Percentiles rank a stretch among this genome's conserved stretches.
These are phyloP conservation scores for Ophiostoma fasciatum DNA, from an alignment of 2,329 filamentous ascomycete species.

Conservation along the genomic window DNA sequence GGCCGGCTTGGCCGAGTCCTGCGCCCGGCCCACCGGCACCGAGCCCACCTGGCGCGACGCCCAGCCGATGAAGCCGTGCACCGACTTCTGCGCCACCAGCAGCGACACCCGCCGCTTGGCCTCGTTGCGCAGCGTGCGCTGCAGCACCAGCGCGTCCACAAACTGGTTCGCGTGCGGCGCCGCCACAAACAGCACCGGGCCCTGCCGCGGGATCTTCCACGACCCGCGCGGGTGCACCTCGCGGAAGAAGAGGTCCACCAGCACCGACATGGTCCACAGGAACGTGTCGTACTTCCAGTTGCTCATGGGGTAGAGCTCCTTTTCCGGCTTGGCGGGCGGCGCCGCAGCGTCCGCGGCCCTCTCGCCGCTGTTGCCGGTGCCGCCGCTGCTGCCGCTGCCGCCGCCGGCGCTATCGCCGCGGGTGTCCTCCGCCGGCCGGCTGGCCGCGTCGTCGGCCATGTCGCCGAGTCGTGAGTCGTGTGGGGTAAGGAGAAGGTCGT, in stretches of 20 bases:
- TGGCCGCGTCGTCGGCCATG: no score
- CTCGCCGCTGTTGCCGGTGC: neutral
- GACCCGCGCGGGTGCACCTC: conserved; percentile 90
- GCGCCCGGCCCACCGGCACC: conserved; percentile 82
- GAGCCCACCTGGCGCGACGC: conserved; percentile 73
- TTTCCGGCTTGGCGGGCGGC: conserved; percentile 11
- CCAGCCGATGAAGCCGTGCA: conserved; percentile 83
- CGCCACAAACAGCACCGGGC: conserved; percentile 87
- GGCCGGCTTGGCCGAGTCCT: conserved; percentile 73
- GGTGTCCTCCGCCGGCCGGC: no score
- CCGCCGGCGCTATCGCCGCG: no score
- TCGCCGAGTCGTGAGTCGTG: no score
- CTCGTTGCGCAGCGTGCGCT: conserved; percentile 77
- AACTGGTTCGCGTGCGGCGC: conserved; percentile 98
- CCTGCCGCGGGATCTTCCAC: conserved; percentile 82
- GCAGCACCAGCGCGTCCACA: conserved; percentile 85
- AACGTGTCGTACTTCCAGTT: conserved; percentile 65
- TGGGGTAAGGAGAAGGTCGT: no score
- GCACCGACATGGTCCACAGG: conserved; percentile 61
- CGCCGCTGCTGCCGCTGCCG: no score
- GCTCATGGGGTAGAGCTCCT: conserved; percentile 52
- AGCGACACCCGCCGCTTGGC: conserved; percentile 80
- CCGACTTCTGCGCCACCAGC: conserved; percentile 89
- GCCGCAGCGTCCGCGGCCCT: no score
- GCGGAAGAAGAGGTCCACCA: conserved; percentile 94